These are phyloP conservation scores for Cyberlindnera mycetangii DNA, from an alignment of 805 yeast species.

Conservation along the genomic window DNA sequence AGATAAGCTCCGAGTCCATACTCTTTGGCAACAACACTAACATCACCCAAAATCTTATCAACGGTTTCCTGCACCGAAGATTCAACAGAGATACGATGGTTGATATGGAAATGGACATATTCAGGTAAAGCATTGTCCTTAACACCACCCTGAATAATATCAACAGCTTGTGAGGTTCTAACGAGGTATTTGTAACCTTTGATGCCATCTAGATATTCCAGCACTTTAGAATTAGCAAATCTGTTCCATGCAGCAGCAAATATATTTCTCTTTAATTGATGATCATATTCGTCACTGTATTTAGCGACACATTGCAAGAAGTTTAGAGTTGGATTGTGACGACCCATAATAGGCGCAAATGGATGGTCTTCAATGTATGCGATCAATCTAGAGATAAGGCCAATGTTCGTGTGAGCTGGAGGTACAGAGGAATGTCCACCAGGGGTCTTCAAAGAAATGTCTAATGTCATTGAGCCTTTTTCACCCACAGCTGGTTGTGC, in stretches of 20 bases:
- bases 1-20: constrained; percentile 32
- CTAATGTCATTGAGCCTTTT: constrained; percentile 55
- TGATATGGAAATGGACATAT: constrained; percentile 43
- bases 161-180: constrained; percentile 42
- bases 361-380: constrained; percentile 52
- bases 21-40: constrained; percentile 39
- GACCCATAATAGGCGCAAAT: constrained; percentile 42
- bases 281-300: constrained; percentile 29
- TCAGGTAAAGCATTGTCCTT: constrained; percentile 72
- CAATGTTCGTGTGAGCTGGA: constrained; percentile 72
- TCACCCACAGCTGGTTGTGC: constrained; percentile 60
- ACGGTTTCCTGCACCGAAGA: constrained; percentile 33
- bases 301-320: constrained; percentile 62
- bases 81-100: constrained; percentile 57
- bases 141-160: constrained; percentile 59
- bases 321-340: constrained; percentile 51
- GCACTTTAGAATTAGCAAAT: constrained; percentile 36
- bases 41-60: constrained; percentile 33
- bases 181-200: constrained; percentile 36
- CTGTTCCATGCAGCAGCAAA: constrained; percentile 35
- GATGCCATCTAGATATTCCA: constrained; percentile 31
- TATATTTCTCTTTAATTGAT: constrained; percentile 27
- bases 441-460: constrained; percentile 50
- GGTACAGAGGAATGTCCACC: constrained; percentile 78
- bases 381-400: constrained; percentile 57